phyloP scores from a whole-genome alignment of 2,329 filamentous ascomycete species.

The Cryphonectria parasitica region DNA sequence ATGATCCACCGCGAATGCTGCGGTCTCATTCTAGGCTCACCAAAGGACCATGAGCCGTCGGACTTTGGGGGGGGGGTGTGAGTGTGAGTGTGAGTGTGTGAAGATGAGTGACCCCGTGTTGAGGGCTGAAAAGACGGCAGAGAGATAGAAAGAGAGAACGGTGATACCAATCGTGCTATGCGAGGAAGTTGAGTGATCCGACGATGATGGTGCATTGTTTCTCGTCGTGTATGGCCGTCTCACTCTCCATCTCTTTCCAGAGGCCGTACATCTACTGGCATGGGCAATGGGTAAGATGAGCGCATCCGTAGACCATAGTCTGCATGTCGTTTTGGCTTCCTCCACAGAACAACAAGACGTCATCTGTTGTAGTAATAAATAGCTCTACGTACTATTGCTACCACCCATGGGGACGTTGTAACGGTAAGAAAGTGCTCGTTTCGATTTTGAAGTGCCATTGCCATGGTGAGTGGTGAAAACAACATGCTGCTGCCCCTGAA shows the following conservation, averaged over 20 bases:
- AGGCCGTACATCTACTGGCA: no score
- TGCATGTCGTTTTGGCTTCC: not conserved
- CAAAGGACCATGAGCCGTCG: not conserved
- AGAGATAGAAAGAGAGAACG: not conserved
- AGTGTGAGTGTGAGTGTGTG: not conserved
- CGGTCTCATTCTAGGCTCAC: not conserved
- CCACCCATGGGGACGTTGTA: not conserved
- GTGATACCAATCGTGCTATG: not conserved
- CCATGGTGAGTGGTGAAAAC: not conserved
- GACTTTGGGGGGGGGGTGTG: not conserved
- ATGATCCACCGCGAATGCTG: not conserved
- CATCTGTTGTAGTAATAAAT: not conserved
- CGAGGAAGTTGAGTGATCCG: not conserved
- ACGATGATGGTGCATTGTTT: not conserved
- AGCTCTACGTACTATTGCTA: not conserved
- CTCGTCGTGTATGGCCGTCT: not conserved
- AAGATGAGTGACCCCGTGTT: not conserved
- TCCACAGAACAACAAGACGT: not conserved
- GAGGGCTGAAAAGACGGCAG: not conserved
- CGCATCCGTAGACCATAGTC: not conserved
- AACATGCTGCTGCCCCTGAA: not conserved
- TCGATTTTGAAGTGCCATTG: not conserved
- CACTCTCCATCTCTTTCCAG: no score
- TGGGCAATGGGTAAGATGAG: not conserved
- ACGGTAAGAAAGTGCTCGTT: not conserved